Conservation (phyloP, 2,329 filamentous ascomycete genomes). For the Bipolaris gigantea region DNA sequence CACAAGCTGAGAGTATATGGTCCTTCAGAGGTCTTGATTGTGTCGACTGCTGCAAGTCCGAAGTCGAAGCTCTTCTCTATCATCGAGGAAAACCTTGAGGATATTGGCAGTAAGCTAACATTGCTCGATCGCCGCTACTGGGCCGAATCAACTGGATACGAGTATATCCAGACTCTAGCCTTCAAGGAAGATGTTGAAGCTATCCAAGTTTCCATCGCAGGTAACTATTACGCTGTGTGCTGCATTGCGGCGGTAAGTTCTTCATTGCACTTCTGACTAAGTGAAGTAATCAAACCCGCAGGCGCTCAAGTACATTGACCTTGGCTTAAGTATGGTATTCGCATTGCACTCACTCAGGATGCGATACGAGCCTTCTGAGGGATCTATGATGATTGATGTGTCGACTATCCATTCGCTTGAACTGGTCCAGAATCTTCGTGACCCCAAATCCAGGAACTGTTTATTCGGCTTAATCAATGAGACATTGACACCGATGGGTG, state of each 20-base stretch:
- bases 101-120: constrained; percentile 59
- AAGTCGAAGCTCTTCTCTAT: constrained; percentile 75
- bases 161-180: constrained; percentile 77
- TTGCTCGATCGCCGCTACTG: constrained; percentile 77
- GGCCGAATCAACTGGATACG: constrained; percentile 76
- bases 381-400: constrained; percentile 94
- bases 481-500: constrained; percentile 86
- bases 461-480: constrained; percentile 84
- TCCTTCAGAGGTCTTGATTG: constrained; percentile 78
- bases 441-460: constrained; percentile 76
- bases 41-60: constrained; percentile 68
- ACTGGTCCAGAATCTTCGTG: constrained; percentile 82
- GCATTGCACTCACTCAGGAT: constrained; percentile 79
- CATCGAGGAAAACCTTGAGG: constrained; percentile 70
- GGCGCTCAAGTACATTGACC: constrained; percentile 80
- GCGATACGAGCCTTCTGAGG: constrained; percentile 83
- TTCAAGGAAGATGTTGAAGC: constrained; percentile 79
- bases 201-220: constrained; percentile 74
- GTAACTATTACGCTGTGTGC: constrained; percentile 85
- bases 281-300: constrained; percentile 42
- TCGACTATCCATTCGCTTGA: constrained; percentile 86
- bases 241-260: constrained; percentile 80
- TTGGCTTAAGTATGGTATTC: constrained; percentile 69
- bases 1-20: constrained; percentile 83
- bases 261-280: constrained; percentile 47